Conservation (phyloP, 352 stramenopile genomes). For the Phytophthora litchii region DNA sequence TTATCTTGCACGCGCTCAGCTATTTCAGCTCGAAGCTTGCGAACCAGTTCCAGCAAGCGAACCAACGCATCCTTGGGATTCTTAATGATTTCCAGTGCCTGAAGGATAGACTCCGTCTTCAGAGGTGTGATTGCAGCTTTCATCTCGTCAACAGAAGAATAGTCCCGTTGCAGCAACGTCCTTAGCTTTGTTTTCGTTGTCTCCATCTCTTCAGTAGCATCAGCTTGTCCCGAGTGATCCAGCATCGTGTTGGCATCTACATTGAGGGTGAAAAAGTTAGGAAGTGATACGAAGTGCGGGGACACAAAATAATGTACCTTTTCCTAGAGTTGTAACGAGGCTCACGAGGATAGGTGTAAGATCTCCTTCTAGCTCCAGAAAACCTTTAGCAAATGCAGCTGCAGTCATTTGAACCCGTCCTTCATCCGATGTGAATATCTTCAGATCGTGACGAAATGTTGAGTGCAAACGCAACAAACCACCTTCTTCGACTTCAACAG, state of each 20-base stretch:
- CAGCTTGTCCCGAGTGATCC: conserved; percentile 97
- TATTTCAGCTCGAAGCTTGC: conserved; percentile 79
- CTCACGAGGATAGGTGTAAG: conserved; percentile 99
- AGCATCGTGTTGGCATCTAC: conserved; percentile 96
- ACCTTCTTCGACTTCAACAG: conserved; percentile 90
- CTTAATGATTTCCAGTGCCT: conserved; percentile 78
- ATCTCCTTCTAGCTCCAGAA: conserved; percentile 98
- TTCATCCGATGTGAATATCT: conserved; percentile 99
- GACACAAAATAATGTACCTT: conserved; percentile 47
- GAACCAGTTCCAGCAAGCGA: conserved; percentile 78
- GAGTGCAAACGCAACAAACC: conserved; percentile 98
- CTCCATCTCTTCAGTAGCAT: conserved; percentile 94
- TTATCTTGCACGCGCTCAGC: conserved; percentile 73
- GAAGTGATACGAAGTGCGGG: not conserved
- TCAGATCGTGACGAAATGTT: conserved; percentile 99
- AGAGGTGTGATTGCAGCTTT: conserved; percentile 68
- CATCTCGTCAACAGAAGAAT: conserved; percentile 68
- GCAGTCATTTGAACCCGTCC: conserved; percentile 99
- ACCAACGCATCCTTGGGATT: conserved; percentile 81
- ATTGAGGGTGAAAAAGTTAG: conserved; percentile 1
- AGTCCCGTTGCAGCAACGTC: conserved; percentile 88
- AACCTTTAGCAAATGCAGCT: conserved; percentile 99
- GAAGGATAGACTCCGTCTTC: conserved; percentile 78
- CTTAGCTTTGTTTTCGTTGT: conserved; percentile 90
- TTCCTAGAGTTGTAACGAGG: conserved; percentile 87